Conservation (phyloP, 2,329 filamentous ascomycete genomes). For the Hymenoscyphus occultus region DNA sequence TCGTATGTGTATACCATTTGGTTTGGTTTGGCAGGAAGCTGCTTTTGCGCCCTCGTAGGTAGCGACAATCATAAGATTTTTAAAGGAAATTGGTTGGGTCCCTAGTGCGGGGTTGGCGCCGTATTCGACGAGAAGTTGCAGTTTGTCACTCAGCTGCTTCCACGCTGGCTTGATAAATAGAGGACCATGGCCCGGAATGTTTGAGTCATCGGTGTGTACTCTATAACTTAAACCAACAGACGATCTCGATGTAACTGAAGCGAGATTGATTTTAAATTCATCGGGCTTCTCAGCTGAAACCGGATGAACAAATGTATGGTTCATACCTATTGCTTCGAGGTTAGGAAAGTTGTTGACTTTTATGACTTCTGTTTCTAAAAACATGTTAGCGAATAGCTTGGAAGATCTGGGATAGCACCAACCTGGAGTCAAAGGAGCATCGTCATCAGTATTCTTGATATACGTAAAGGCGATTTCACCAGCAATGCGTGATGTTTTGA, state of each 20-base stretch:
- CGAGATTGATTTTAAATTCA: slow-evolving; percentile 75
- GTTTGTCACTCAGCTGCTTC: slow-evolving; percentile 80
- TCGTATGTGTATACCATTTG: slow-evolving; percentile 72
- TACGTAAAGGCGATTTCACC: slow-evolving; percentile 89
- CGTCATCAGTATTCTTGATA: slow-evolving; percentile 47
- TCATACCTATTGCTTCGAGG: slow-evolving; percentile 91
- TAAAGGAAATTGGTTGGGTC: slow-evolving; percentile 53
- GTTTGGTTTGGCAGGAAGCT: slow-evolving; percentile 71
- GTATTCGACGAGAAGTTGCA: slow-evolving; percentile 84
- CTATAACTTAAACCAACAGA: slow-evolving; percentile 91
- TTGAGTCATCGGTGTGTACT: slow-evolving; percentile 65
- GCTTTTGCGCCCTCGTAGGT: slow-evolving; percentile 67
- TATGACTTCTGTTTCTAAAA: slow-evolving; percentile 20
- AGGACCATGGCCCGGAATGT: slow-evolving; percentile 54
- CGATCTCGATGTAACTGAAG: slow-evolving; percentile 64
- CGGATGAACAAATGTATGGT: slow-evolving; percentile 83
- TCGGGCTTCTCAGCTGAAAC: slow-evolving; percentile 63
- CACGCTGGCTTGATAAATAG: slow-evolving; percentile 62
- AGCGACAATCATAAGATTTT: slow-evolving; percentile 72
- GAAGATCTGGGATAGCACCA: slow-evolving; percentile 30
- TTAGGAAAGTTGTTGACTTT: slow-evolving; percentile 70
- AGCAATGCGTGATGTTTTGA: slow-evolving; percentile 70
- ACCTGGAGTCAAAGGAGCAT: slow-evolving; percentile 47
- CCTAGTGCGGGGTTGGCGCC: slow-evolving; percentile 66
- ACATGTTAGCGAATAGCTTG: background rate